Evolutionary conservation across 2,329 filamentous ascomycete genomes (phyloP), one percentile per base, ranked within the genome.

Genomic region (Aspergillus felis): DNA sequence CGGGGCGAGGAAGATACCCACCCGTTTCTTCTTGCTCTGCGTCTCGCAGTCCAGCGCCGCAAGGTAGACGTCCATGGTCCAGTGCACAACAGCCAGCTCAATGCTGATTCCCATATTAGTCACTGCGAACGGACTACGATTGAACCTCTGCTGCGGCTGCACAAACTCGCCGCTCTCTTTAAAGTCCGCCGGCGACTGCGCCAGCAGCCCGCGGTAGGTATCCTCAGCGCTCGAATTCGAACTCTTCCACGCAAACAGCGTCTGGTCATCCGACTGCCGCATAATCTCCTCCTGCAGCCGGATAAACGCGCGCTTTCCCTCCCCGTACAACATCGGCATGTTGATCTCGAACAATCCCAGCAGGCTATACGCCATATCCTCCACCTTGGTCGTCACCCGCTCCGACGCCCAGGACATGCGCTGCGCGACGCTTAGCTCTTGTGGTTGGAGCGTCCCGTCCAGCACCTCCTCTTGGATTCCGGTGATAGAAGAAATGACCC

Each of bases 221-320:
- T n/a, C 9, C 2, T 38, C 50, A 1, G 32, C 12, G 5, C 14
- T 6, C 12, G 32, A 35, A 2, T 3, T 32, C 29, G 20, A 17
- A 17, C 50, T 51, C 22, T 24, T 35, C 50, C 50, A 51, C 14
- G 50, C 50, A 41, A 51, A 51, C 12, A 51, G 29, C n/a, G 57
- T 56, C 22, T 65, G 63, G 48, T 67, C 65, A 22, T 62, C 57
- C 2, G 66, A 68, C 32, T 60, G 51, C 35, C 62, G 65, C 55
- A 71, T 63, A 4, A 71, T 70, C 47, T 71, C 68, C 54, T 71
- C 65, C 54, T 71, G 68, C 0, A 72, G 63, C 9, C 69, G 51
- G 7, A 61, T 54, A 46, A 70, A 71, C 1, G 68, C 65, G 22
- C 53, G 48, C 38, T 59, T 47, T 2, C 68, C 65, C 52, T 71